Evolutionary conservation across 164 flowering plant species (phyloP).

Genomic region (Liquidambar formosana): DNA sequence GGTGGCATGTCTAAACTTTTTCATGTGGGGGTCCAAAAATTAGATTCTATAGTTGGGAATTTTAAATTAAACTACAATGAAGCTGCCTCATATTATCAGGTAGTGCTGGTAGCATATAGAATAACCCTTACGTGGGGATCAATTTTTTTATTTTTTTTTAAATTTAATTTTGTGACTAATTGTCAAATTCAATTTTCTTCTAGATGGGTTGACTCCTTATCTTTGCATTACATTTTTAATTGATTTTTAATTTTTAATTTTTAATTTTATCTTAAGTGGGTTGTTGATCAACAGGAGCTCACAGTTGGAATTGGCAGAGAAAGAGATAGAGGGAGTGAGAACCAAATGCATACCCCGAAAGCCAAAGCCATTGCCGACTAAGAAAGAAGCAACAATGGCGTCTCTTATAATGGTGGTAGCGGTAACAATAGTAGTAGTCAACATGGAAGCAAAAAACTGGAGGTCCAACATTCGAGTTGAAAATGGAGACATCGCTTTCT

Average conservation of each 20-base stretch:
- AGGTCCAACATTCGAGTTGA: neutral
- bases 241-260: neutral
- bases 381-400: constrained; percentile 23
- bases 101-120: too few species aligned
- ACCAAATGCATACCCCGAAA: constrained; percentile 66
- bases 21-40: too few species aligned
- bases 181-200: too few species aligned
- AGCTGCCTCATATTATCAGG: too few species aligned
- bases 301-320: constrained; percentile 37
- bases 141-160: too few species aligned
- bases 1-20: too few species aligned
- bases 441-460: constrained; percentile 13
- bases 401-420: neutral
- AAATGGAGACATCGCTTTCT: neutral
- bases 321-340: constrained; percentile 37
- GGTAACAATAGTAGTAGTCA: neutral
- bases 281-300: constrained; percentile 35
- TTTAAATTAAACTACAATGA: too few species aligned
- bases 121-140: too few species aligned
- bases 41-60: too few species aligned
- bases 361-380: constrained; percentile 30
- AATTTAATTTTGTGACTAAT: too few species aligned
- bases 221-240: neutral
- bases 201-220: too few species aligned
- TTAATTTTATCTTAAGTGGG: neutral